Conservation (phyloP, 1,139 yeast genomes). For the Yamadazyma songkhlaensis region DNA sequence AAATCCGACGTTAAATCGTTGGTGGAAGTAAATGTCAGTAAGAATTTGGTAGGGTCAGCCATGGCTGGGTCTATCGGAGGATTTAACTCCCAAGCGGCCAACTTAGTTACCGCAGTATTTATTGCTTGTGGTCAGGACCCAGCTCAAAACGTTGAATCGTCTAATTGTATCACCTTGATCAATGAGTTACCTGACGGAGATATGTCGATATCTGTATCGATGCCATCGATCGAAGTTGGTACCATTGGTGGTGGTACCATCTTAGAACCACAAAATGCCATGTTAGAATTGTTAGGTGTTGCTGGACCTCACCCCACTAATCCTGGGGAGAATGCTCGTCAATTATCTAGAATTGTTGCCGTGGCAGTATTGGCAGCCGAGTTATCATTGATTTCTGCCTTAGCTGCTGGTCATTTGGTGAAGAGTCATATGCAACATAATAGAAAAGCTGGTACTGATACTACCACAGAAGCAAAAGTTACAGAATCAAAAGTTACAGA, state of each 20-base stretch:
- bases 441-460: slow-evolving; percentile 55
- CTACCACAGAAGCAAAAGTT: slow-evolving; percentile 19
- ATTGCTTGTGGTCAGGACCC: slow-evolving; percentile 99
- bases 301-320: slow-evolving; percentile 92
- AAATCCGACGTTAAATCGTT: slow-evolving; percentile 91
- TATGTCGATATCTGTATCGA: slow-evolving; percentile 86
- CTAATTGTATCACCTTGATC: slow-evolving; percentile 96
- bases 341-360: slow-evolving; percentile 92
- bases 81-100: slow-evolving; percentile 97
- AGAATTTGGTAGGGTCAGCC: slow-evolving; percentile 93
- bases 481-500: slow-evolving; percentile 11
- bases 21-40: slow-evolving; percentile 83
- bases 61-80: slow-evolving; percentile 99
- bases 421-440: slow-evolving; percentile 97
- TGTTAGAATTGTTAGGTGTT: slow-evolving; percentile 92
- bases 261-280: slow-evolving; percentile 93
- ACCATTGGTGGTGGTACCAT: slow-evolving; percentile 99
- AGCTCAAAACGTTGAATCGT: slow-evolving; percentile 95
- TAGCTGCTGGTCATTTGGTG: slow-evolving; percentile 98
- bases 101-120: slow-evolving; percentile 88
- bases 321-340: slow-evolving; percentile 95
- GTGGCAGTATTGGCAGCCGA: slow-evolving; percentile 96
- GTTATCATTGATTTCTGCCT: slow-evolving; percentile 86
- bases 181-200: slow-evolving; percentile 63
- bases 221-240: slow-evolving; percentile 99